Evolutionary conservation across 257 asterid species (phyloP).

Genomic region (Anisodus acutangulus): DNA sequence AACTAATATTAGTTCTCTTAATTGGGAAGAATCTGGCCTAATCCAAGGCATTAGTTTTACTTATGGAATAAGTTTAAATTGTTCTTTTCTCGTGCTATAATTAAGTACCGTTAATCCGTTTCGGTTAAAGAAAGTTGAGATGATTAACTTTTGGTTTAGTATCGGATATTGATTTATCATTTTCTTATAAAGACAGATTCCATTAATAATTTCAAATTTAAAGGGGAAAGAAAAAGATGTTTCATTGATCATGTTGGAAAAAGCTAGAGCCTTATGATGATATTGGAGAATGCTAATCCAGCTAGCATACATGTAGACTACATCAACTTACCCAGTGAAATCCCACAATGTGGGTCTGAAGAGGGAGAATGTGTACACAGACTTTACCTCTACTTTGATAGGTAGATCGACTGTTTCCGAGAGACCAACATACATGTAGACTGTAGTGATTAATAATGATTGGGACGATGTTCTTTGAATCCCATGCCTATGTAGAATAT

Average conservation of each 20-base stretch:
- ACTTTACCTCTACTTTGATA: no score
- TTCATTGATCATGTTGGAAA: slow-evolving; percentile 8
- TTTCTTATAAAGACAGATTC: no score
- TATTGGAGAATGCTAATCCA: not conserved
- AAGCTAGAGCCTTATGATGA: slow-evolving; percentile 1
- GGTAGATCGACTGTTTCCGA: no score
- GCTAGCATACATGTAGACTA: not conserved
- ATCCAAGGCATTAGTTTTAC: not conserved
- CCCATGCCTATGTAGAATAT: no score
- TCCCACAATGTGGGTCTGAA: no score
- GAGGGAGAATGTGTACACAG: no score
- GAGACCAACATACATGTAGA: not conserved
- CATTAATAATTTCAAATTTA: not conserved
- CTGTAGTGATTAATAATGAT: not conserved
- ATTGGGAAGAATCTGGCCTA: not conserved
- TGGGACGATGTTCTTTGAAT: not conserved
- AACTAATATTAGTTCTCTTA: not conserved
- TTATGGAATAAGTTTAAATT: not conserved
- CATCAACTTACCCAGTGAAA: no score
- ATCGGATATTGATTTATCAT: no score
- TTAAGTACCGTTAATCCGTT: no score
- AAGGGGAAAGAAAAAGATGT: not conserved
- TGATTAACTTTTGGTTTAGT: no score
- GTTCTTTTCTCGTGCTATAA: not conserved
- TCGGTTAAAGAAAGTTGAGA: no score